Base-by-base conservation (phyloP, 345 rosid genomes). In the Arabidopsis thaliana region DNA sequence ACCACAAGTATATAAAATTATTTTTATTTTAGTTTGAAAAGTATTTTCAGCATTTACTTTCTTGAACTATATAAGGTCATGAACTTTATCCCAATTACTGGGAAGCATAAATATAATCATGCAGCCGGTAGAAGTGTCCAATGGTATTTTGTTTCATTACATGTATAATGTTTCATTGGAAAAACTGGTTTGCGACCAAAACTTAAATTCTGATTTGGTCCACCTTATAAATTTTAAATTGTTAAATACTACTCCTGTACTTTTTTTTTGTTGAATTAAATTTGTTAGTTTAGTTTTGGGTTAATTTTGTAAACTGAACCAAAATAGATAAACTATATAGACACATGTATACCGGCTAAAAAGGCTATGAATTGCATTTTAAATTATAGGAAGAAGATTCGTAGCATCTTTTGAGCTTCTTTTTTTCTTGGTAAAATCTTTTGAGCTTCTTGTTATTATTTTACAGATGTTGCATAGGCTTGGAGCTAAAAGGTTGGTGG, bases 401-500 rank as follows among this genome's bases (percentile, higher is more conserved):
- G 16, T 36, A 41, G 3, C 28, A 48, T 41, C 3, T 28, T 62
- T 30, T 63, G 44, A 62, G 11, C 33, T 71, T 25, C 3, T 25
- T 71, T 16, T 16, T 0, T 16, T 16, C n/a, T 16, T 16, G 20
- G 20, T 16, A 16, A 16, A 16, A 16, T 16, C 20, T 37, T 69
- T 30, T 63, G 44, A 62, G 11, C 33, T 71, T 25, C 3, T 25
- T 71, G 28, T 71, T 55, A 37, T 28, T 67, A 9, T 64, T 40
- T 59, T 71, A 77, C 81, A 93, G 98, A 84, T 51, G 66, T 83
- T 91, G 84, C 81, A 87, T 56, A 80, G 79, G 16, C 61, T 84
- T 42, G 96, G 98, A 44, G 82, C 85, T 5, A 86, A 69, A 42
- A 83, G 91, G 72, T 22, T 91, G 77, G 89, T 83, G 16, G 81